Conservation (phyloP, 345 rosid genomes). For the Brassica incana region DNA sequence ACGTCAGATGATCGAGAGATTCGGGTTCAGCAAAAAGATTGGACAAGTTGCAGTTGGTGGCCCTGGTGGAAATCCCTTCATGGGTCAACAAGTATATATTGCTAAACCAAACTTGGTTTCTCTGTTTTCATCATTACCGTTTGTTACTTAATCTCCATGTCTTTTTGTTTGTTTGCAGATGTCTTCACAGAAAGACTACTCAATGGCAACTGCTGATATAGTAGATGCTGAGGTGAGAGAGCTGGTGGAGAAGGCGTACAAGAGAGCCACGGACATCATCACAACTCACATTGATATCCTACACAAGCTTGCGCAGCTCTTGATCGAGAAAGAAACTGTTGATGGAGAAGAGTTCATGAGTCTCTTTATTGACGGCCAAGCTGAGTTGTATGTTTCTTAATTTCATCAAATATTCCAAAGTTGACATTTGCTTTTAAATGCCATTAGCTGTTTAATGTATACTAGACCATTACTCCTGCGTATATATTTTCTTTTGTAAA, state of each 20-base stretch:
- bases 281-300: slow-evolving; percentile 77
- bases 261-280: slow-evolving; percentile 70
- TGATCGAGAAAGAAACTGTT: slow-evolving; percentile 90
- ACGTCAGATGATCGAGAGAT: slow-evolving; percentile 99
- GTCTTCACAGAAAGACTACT: slow-evolving; percentile 97
- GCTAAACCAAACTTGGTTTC: not conserved
- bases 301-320: slow-evolving; percentile 86
- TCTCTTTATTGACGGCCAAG: slow-evolving; percentile 95
- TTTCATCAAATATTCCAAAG: slow-evolving; percentile 8
- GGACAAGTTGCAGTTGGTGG: slow-evolving; percentile 96
- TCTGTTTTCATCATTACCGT: not conserved
- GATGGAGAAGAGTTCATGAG: slow-evolving; percentile 99
- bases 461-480: not conserved
- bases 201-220: slow-evolving; percentile 96
- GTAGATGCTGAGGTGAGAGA: slow-evolving; percentile 93
- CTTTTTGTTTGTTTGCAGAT: slow-evolving; percentile 44
- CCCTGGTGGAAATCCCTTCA: slow-evolving; percentile 93
- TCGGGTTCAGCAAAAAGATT: slow-evolving; percentile 95
- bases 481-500: not conserved
- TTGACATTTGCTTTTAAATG: not conserved
- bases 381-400: slow-evolving; percentile 73
- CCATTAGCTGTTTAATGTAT: not conserved
- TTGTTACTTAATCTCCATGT: not conserved
- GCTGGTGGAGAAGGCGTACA: slow-evolving; percentile 75
- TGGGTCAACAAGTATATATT: slow-evolving; percentile 62